Evolutionary conservation across 139 green algal species (phyloP), one percentile per base, ranked within the genome.

Genomic region (Chlorella sp.): DNA sequence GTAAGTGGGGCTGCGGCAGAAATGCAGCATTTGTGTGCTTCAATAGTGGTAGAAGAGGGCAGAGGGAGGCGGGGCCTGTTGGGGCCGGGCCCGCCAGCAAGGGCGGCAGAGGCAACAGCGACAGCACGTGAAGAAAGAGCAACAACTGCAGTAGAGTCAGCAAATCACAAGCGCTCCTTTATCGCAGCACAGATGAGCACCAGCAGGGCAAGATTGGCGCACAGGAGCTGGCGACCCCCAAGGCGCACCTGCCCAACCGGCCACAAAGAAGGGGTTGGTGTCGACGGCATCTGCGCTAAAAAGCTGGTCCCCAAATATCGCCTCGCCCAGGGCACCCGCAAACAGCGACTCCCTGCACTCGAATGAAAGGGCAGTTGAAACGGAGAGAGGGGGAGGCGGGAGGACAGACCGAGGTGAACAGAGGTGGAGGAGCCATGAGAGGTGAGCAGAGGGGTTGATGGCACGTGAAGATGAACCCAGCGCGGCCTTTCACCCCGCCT

Each of bases 231-330:
- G 11, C 64, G 64, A 19, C 14, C 39, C 21, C 69, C 69, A 24
- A 57, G 18, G 21, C 22, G 3, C 78, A 84, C 95, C 96, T 26
- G 95, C 92, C 95, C 96, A 98, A 78, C 96, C 95, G 53, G 96
- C 96, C 37, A 97, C 48, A 57, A 97, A 87, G 81, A 98, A 81
- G 15, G 93, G 95, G 87, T 96, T 93, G 22, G 91, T 57, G 66
- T 85, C 39, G 24, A 95, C n/a, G 16, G 80, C 79, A 18, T 89
- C 86, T 15, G 71, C 53, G 4, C 36, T 36, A n/a, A 92, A 95
- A 37, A 95, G 61, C 71, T 90, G 78, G 11, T 83, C 83, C 30
- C 92, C 92, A 30, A 95, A 94, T 39, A 68, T 60, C 19, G 57
- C 36, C 71, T 90, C 37, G 82, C 89, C 92, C 68, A 95, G 81